Evolutionary conservation across 2,329 filamentous ascomycete species (phyloP).

Genomic region (Cercospora citrullina): DNA sequence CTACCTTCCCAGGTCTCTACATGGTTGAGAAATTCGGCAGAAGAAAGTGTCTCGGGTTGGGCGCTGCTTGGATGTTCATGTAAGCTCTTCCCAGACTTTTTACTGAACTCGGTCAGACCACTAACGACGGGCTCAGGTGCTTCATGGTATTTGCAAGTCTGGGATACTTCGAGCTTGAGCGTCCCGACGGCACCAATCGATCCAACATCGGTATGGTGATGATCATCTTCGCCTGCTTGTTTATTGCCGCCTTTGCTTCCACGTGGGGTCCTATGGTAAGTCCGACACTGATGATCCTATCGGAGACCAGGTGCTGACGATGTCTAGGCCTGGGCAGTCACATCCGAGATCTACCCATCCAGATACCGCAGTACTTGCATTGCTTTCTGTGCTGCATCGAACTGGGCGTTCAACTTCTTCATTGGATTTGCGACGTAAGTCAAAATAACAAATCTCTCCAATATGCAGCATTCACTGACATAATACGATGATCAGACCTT

Average conservation of each 20-base stretch:
- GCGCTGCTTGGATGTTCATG: conserved; percentile 49
- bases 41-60: conserved; percentile 46
- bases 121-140: conserved; percentile 40
- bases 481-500: conserved; percentile 12
- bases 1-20: conserved; percentile 48
- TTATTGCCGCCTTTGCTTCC: conserved; percentile 64
- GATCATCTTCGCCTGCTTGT: conserved; percentile 67
- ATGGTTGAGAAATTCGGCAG: conserved; percentile 51
- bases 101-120: neutral
- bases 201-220: conserved; percentile 57
- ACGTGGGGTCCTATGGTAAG: conserved; percentile 55
- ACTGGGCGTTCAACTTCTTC: conserved; percentile 52
- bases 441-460: too few species aligned
- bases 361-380: conserved; percentile 54
- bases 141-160: conserved; percentile 55
- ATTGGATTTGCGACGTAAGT: conserved; percentile 25
- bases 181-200: conserved; percentile 28
- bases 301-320: conserved; percentile 48
- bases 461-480: neutral
- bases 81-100: neutral
- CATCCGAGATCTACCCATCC: conserved; percentile 56
- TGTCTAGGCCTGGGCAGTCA: conserved; percentile 56
- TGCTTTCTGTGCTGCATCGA: conserved; percentile 60
- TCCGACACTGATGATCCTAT: neutral
- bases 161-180: conserved; percentile 44